Percentiles rank a stretch among this genome's conserved stretches.
Evolutionary conservation across 176 grass and related monocot species (phyloP).

Genomic region (Juncus effusus): DNA sequence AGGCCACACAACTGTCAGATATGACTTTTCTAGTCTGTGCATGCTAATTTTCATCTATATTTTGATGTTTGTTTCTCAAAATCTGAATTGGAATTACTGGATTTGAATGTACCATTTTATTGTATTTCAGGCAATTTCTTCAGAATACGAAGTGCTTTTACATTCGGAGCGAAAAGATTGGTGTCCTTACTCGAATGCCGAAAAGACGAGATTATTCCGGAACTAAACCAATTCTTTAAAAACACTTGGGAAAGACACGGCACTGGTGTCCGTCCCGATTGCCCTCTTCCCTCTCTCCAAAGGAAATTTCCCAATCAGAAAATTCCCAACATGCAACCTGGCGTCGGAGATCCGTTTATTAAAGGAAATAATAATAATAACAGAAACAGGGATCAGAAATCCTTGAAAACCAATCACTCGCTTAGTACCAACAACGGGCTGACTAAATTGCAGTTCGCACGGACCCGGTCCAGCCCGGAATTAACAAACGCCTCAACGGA

Average conservation of each 20-base stretch:
- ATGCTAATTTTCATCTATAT: too few species aligned
- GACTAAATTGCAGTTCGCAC: slow-evolving; percentile 58
- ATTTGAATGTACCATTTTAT: slow-evolving; percentile 6
- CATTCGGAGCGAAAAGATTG: slow-evolving; percentile 80
- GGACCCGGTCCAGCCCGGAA: slow-evolving; percentile 82
- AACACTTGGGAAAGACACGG: slow-evolving; percentile 85
- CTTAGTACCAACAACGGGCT: slow-evolving; percentile 45
- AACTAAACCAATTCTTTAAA: slow-evolving; percentile 76
- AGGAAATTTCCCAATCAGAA: slow-evolving; percentile 46
- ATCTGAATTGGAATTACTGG: not conserved
- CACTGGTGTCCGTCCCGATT: slow-evolving; percentile 52
- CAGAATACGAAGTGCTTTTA: slow-evolving; percentile 92
- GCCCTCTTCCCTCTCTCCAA: slow-evolving; percentile 31
- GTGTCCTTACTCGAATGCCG: slow-evolving; percentile 61
- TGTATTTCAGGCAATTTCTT: slow-evolving; percentile 71
- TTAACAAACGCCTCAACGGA: slow-evolving; percentile 62
- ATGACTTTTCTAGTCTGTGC: too few species aligned
- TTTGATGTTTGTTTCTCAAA: not conserved
- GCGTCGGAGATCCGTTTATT: slow-evolving; percentile 46
- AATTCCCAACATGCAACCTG: slow-evolving; percentile 33
- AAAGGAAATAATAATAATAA: slow-evolving; percentile 55
- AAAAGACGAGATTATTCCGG: slow-evolving; percentile 54
- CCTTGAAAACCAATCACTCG: slow-evolving; percentile 33
- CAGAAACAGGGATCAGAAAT: slow-evolving; percentile 50
- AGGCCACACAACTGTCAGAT: not conserved